Percentiles rank a stretch among this genome's conserved stretches.
phyloP scores from a whole-genome alignment of 2,329 filamentous ascomycete species.

The Hypoxylon sp. region DNA sequence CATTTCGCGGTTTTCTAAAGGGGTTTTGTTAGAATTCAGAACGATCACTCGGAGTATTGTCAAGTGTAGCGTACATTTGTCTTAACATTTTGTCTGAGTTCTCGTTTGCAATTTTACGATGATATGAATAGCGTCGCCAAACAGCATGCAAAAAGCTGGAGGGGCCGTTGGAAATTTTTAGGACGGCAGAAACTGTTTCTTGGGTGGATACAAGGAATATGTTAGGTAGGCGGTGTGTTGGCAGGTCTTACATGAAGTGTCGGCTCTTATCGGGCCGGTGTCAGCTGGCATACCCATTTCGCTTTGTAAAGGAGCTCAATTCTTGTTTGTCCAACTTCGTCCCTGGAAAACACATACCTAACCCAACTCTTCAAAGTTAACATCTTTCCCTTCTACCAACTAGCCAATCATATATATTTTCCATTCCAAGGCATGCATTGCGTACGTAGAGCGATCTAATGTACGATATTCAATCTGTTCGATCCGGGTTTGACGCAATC shows the following conservation, averaged over 20 bases:
- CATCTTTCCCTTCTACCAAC: neutral
- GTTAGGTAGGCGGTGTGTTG: constrained; percentile 30
- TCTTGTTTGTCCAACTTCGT: neutral
- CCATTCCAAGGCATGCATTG: neutral
- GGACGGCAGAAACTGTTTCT: constrained; percentile 49
- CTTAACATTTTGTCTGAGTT: constrained; percentile 47
- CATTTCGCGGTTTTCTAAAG: constrained; percentile 73
- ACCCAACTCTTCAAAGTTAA: no score
- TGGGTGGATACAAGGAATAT: neutral
- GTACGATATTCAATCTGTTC: neutral
- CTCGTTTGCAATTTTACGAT: constrained; percentile 15
- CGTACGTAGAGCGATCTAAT: neutral
- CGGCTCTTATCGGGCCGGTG: neutral
- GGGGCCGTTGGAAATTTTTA: constrained; percentile 49
- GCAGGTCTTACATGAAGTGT: no score
- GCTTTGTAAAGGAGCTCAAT: neutral
- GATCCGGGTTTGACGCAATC: neutral
- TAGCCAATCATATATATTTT: neutral
- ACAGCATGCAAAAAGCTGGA: constrained; percentile 17
- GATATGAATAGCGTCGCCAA: constrained; percentile 14
- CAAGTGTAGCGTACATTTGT: constrained; percentile 47
- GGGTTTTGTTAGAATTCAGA: constrained; percentile 23
- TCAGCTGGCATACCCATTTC: neutral
- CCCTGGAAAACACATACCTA: no score
- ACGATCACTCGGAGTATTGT: neutral